A percentile compares a stretch with the other conserved stretches of the same genome.
These are phyloP conservation scores for Monosporascus sp. DNA, from an alignment of 2,329 filamentous ascomycete species.

Conservation along the genomic window DNA sequence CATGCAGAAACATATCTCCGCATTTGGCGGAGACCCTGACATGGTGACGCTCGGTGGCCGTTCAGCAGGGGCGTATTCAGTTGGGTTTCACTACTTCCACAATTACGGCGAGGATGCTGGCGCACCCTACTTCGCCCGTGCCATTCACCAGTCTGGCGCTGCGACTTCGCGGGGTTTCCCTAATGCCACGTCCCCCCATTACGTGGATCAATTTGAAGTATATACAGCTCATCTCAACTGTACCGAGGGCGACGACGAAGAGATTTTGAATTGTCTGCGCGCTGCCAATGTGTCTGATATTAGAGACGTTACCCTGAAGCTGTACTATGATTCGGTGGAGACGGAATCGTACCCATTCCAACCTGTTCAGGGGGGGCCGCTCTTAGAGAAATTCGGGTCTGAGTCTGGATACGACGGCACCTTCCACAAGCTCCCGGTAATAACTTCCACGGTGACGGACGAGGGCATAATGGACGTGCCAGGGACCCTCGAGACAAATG, in stretches of 20 bases:
- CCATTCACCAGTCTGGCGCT: constrained; percentile 32
- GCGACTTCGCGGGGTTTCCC: constrained; percentile 33
- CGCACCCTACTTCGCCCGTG: constrained; percentile 27
- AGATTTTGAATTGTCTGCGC: constrained; percentile 34
- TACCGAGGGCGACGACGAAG: constrained; percentile 21
- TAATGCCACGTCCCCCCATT: constrained; percentile 28
- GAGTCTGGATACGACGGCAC: constrained; percentile 31
- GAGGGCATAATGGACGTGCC: constrained; percentile 31
- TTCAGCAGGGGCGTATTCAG: constrained; percentile 25
- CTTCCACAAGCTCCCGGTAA: constrained; percentile 31
- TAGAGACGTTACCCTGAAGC: constrained; percentile 31
- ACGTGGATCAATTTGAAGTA: constrained; percentile 26
- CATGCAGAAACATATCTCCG: constrained; percentile 12
- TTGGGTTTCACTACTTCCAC: constrained; percentile 34
- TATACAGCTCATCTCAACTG: constrained; percentile 26
- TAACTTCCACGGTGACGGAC: constrained; percentile 32
- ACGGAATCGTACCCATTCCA: constrained; percentile 45
- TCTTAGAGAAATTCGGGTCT: constrained; percentile 43
- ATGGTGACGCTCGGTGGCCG: constrained; percentile 14
- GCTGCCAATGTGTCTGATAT: constrained; percentile 31
- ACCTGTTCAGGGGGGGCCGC: constrained; percentile 37
- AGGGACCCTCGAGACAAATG: constrained; percentile 28
- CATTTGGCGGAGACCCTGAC: constrained; percentile 14
- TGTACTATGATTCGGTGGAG: constrained; percentile 33
- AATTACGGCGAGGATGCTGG: constrained; percentile 28